Evolutionary conservation across 2,329 filamentous ascomycete species (phyloP).

Genomic region (Pseudogymnoascus sp.): DNA sequence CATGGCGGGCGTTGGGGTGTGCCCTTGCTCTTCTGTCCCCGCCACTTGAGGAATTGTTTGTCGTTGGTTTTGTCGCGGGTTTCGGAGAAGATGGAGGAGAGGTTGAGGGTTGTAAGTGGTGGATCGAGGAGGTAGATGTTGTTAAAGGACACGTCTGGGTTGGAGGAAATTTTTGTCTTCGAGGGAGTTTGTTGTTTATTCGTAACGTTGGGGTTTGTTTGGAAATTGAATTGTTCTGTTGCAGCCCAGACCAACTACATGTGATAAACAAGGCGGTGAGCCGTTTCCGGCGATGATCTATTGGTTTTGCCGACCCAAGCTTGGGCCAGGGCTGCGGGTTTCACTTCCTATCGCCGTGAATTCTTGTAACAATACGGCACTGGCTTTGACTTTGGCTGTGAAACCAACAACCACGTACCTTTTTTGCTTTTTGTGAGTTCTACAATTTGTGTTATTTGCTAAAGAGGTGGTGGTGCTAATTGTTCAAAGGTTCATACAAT

Average conservation of each 20-base stretch:
- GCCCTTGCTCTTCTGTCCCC: background rate
- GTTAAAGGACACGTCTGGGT: background rate
- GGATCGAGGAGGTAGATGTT: background rate
- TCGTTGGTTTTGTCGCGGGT: background rate
- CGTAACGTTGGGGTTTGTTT: background rate
- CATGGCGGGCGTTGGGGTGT: background rate
- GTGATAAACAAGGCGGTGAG: background rate
- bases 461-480: background rate
- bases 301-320: background rate
- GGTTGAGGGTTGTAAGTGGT: background rate
- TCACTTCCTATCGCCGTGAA: background rate
- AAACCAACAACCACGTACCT: background rate
- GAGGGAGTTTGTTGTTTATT: background rate
- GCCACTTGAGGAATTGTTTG: background rate
- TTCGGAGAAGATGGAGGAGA: background rate
- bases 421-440: background rate
- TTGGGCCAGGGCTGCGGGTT: background rate
- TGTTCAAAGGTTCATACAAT: background rate
- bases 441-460: background rate
- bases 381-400: constrained; percentile 7
- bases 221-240: background rate
- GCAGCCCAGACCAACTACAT: background rate
- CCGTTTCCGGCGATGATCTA: background rate
- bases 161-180: background rate
- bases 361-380: background rate